Percentiles rank a stretch among this genome's conserved stretches.
Evolutionary conservation across 1,284 basidiomycete species (phyloP).

Genomic region (Malassezia nana): DNA sequence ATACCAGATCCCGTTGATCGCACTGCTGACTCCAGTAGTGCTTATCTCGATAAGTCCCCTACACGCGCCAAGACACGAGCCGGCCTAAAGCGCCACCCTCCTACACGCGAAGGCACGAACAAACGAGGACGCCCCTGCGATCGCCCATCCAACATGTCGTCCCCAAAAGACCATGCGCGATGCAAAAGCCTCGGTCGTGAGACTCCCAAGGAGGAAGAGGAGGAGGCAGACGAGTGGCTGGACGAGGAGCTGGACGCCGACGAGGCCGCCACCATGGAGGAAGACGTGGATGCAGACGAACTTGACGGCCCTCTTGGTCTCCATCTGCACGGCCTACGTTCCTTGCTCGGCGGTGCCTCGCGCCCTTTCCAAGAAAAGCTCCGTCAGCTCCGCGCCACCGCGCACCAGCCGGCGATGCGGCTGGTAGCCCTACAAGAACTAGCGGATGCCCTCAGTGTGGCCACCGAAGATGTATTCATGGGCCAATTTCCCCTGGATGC

Average conservation of each 20-base stretch:
- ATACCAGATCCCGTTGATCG: neutral
- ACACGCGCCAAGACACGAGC: neutral
- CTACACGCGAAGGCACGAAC: neutral
- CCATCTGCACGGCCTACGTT: constrained; percentile 37
- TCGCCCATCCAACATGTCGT: neutral
- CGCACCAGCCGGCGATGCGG: constrained; percentile 60
- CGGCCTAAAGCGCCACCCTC: neutral
- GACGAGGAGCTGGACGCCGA: constrained; percentile 9
- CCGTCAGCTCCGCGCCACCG: constrained; percentile 25
- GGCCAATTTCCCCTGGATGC: constrained; percentile 86
- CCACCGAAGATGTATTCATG: constrained; percentile 90
- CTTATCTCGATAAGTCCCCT: neutral
- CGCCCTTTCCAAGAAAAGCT: constrained; percentile 32
- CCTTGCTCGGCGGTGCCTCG: constrained; percentile 35
- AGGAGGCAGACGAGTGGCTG: constrained; percentile 1
- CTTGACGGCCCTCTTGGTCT: constrained; percentile 51
- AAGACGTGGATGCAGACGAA: constrained; percentile 49
- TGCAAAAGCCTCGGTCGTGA: neutral
- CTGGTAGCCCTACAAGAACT: constrained; percentile 78
- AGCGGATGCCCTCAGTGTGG: constrained; percentile 85
- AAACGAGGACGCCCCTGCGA: neutral
- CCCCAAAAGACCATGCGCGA: neutral
- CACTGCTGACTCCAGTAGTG: neutral
- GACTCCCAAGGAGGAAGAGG: neutral
- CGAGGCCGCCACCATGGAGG: constrained; percentile 2